These are phyloP conservation scores for Digitaria exilis DNA, from an alignment of 202 grass and related monocot genomes.

Conservation along the genomic window DNA sequence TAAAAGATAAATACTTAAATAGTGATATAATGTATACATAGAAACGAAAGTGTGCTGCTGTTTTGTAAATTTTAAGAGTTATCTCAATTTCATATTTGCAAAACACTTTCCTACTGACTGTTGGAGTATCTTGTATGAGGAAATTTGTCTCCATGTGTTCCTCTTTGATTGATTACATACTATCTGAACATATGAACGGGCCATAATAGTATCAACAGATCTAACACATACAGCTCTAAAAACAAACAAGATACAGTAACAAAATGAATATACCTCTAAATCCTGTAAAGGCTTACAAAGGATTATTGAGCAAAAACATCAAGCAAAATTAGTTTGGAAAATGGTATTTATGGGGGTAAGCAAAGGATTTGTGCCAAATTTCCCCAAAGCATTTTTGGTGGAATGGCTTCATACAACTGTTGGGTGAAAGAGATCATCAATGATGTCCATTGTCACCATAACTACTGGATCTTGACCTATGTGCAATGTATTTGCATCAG, in stretches of 20 bases:
- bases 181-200: neutral
- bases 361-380: slow-evolving; percentile 29
- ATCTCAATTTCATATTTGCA: neutral
- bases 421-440: slow-evolving; percentile 49
- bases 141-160: neutral
- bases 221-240: slow-evolving; percentile 25
- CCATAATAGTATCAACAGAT: neutral
- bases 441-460: slow-evolving; percentile 38
- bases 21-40: neutral
- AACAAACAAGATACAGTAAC: neutral
- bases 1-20: neutral
- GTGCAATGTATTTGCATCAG: slow-evolving; percentile 23
- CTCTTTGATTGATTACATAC: slow-evolving; percentile 18
- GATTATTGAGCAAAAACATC: slow-evolving; percentile 46
- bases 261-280: slow-evolving; percentile 48
- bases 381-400: slow-evolving; percentile 29
- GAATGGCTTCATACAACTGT: slow-evolving; percentile 38
- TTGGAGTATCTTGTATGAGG: slow-evolving; percentile 19
- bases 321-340: slow-evolving; percentile 27
- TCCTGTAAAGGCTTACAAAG: slow-evolving; percentile 50
- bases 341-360: slow-evolving; percentile 46
- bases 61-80: neutral
- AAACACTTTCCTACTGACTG: neutral
- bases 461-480: slow-evolving; percentile 34
- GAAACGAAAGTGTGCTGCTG: neutral